A percentile compares a stretch with the other conserved stretches of the same genome.
phyloP scores from a whole-genome alignment of 257 asterid species.

The Henckelia pumila region DNA sequence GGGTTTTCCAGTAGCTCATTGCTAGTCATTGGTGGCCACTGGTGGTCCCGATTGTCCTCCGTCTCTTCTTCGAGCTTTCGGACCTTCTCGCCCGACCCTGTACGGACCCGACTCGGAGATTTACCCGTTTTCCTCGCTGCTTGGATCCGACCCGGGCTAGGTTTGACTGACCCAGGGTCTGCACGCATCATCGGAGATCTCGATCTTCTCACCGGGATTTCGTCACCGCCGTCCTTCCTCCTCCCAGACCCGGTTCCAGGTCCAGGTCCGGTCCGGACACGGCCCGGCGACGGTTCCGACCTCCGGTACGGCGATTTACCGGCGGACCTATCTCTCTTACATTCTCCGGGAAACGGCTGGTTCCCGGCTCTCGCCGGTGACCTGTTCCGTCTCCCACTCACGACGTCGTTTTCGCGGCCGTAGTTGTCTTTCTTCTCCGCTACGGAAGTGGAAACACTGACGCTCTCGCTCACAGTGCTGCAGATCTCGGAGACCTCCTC shows the following conservation, averaged over 20 bases:
- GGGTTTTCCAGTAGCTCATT: conserved; percentile 83
- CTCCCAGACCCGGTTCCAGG: conserved; percentile 32
- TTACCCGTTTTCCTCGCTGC: conserved; percentile 52
- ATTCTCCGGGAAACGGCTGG: conserved; percentile 39
- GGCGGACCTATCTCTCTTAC: conserved; percentile 25
- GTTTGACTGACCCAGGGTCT: conserved; percentile 30
- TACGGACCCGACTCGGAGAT: conserved; percentile 60
- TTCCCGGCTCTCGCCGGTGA: conserved; percentile 52
- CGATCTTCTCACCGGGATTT: conserved; percentile 62
- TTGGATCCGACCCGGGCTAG: conserved; percentile 41
- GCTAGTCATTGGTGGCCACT: conserved; percentile 43
- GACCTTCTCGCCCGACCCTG: conserved; percentile 46
- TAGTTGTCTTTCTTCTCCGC: conserved; percentile 34
- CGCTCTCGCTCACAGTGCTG: conserved; percentile 32
- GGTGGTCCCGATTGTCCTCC: conserved; percentile 28
- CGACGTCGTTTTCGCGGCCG: conserved; percentile 26
- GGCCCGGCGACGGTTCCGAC: conserved; percentile 54
- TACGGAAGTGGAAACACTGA: conserved; percentile 28
- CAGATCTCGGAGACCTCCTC: conserved; percentile 43
- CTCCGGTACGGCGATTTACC: conserved; percentile 54
- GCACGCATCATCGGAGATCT: conserved; percentile 57
- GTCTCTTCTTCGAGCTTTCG: conserved; percentile 37
- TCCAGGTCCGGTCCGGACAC: conserved; percentile 35
- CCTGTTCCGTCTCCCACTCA: conserved; percentile 26
- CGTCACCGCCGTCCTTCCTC: conserved; percentile 45